phyloP scores from a whole-genome alignment of 2,329 filamentous ascomycete species.

The Xylariaceae sp. region DNA sequence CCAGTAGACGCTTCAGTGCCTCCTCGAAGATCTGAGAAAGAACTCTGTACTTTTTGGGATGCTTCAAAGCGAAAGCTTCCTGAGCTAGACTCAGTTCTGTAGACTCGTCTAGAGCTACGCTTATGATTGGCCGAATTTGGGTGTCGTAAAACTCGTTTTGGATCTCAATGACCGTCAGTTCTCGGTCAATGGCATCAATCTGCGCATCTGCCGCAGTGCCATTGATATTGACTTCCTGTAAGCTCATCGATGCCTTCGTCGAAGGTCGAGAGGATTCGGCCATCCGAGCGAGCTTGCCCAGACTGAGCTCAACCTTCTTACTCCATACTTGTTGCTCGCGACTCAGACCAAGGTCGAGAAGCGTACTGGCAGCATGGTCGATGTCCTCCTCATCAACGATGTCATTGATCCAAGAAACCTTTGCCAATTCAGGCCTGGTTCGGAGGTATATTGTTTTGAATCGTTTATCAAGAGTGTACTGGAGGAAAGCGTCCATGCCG shows the following conservation, averaged over 20 bases:
- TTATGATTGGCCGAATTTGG: conserved; percentile 63
- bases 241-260: conserved; percentile 26
- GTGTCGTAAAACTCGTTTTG: conserved; percentile 70
- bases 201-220: conserved; percentile 24
- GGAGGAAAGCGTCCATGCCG: conserved; percentile 64
- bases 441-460: conserved; percentile 77
- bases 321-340: conserved; percentile 82
- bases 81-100: conserved; percentile 75
- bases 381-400: conserved; percentile 73
- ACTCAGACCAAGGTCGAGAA: conserved; percentile 65
- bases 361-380: conserved; percentile 64
- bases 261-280: conserved; percentile 49
- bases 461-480: conserved; percentile 64
- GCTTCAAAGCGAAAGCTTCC: conserved; percentile 57
- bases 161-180: conserved; percentile 68
- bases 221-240: conserved; percentile 24
- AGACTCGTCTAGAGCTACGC: conserved; percentile 71
- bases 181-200: conserved; percentile 54
- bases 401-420: conserved; percentile 94
- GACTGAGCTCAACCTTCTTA: conserved; percentile 86
- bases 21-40: conserved; percentile 69
- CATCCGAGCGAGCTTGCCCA: conserved; percentile 77
- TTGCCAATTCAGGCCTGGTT: conserved; percentile 65
- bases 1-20: conserved; percentile 65
- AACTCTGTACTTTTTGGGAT: conserved; percentile 58